phyloP scores from a whole-genome alignment of 208 protist species.

The Phytomonas francai region DNA sequence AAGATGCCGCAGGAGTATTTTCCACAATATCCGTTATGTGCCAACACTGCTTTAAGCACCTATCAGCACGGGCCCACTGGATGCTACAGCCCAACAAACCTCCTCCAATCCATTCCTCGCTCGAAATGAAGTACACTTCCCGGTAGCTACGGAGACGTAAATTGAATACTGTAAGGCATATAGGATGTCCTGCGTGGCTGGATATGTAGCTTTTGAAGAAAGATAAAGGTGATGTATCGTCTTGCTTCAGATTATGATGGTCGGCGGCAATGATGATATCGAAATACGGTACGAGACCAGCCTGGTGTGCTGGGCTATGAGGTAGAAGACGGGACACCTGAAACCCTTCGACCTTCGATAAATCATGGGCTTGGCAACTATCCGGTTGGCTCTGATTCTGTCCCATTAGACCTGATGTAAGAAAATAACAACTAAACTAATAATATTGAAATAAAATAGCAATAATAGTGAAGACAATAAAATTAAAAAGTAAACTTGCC shows the following conservation, averaged over 20 bases:
- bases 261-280: conserved; percentile 81
- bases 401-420: conserved; percentile 21
- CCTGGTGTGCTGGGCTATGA: conserved; percentile 61
- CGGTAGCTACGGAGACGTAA: conserved; percentile 39
- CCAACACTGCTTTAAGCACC: conserved; percentile 26
- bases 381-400: conserved; percentile 32
- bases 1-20: conserved; percentile 38
- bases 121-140: conserved; percentile 33
- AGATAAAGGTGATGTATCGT: conserved; percentile 17
- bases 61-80: conserved; percentile 52
- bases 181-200: conserved; percentile 21
- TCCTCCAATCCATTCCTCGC: conserved; percentile 29
- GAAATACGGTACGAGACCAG: conserved; percentile 80
- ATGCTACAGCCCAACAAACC: conserved; percentile 81
- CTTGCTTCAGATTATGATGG: conserved; percentile 17
- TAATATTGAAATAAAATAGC: conserved; percentile 7
- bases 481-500: conserved; percentile 10
- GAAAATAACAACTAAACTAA: conserved; percentile 6
- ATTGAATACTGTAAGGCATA: conserved; percentile 72
- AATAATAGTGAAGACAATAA: conserved; percentile 4
- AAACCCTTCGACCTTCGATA: conserved; percentile 51
- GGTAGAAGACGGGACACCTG: conserved; percentile 71
- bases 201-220: conserved; percentile 56
- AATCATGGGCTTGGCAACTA: neutral
- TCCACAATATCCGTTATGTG: conserved; percentile 64